phyloP scores from a whole-genome alignment of 2,329 filamentous ascomycete species.

The Hymenoscyphus scutula region DNA sequence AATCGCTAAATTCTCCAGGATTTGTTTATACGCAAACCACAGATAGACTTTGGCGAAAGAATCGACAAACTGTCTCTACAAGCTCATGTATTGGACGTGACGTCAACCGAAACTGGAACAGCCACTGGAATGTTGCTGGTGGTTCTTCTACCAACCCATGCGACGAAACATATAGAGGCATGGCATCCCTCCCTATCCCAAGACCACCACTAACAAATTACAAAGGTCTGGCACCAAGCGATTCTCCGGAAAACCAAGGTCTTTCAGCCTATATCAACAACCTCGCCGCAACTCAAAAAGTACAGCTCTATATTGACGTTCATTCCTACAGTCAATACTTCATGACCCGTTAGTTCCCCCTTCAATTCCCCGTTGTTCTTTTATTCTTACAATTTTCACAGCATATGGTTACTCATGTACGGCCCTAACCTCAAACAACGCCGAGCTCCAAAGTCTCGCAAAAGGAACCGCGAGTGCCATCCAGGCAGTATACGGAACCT shows the following conservation, averaged over 20 bases:
- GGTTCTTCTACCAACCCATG: slow-evolving; percentile 53
- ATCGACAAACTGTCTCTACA: slow-evolving; percentile 44
- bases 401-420: slow-evolving; percentile 60
- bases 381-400: slow-evolving; percentile 4
- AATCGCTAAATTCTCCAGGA: slow-evolving; percentile 38
- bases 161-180: slow-evolving; percentile 45
- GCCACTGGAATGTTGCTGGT: slow-evolving; percentile 45
- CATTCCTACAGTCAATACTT: slow-evolving; percentile 63
- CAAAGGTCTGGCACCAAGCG: slow-evolving; percentile 41
- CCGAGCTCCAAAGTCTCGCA: slow-evolving; percentile 49
- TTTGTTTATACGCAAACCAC: slow-evolving; percentile 57
- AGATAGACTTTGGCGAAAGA: slow-evolving; percentile 62
- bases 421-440: slow-evolving; percentile 44
- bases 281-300: slow-evolving; percentile 44
- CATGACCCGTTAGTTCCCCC: slow-evolving; percentile 41
- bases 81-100: slow-evolving; percentile 50
- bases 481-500: slow-evolving; percentile 50
- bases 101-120: slow-evolving; percentile 57
- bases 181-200: slow-evolving; percentile 43
- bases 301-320: slow-evolving; percentile 63
- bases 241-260: slow-evolving; percentile 51
- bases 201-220: slow-evolving; percentile 23
- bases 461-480: slow-evolving; percentile 51
- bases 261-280: slow-evolving; percentile 47
- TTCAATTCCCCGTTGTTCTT: background rate